Percentiles rank a stretch among this genome's conserved stretches.
These are phyloP conservation scores for Boletus insuetus DNA, from an alignment of 768 basidiomycete species.

Conservation along the genomic window DNA sequence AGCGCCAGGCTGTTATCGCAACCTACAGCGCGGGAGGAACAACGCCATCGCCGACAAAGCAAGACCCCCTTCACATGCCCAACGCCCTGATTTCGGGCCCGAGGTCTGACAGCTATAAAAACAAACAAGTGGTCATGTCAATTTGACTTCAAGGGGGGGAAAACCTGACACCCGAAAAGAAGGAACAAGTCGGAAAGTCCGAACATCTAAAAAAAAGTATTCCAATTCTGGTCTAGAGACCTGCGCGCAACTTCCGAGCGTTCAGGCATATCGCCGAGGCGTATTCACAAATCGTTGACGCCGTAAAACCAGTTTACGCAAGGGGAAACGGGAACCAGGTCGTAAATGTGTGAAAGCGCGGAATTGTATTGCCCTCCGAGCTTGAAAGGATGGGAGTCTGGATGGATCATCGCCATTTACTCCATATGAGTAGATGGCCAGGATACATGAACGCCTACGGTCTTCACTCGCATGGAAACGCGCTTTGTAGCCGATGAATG, in stretches of 20 bases:
- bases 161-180: conserved; percentile 1
- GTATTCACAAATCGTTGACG: background rate
- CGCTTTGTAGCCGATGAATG: conserved; percentile 5
- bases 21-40: too few relatives aligned
- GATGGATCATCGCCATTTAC: conserved; percentile 5
- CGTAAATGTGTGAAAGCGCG: background rate
- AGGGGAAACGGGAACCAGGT: background rate
- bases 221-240: conserved; percentile 6
- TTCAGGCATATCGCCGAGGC: conserved; percentile 18
- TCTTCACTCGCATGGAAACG: conserved; percentile 10
- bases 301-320: conserved; percentile 6
- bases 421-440: conserved; percentile 2
- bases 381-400: background rate
- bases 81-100: conserved; percentile 7
- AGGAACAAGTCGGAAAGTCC: background rate
- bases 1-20: conserved; percentile 2
- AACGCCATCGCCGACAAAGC: background rate
- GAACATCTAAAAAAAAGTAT: conserved; percentile 4
- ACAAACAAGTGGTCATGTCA: background rate
- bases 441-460: background rate
- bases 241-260: background rate
- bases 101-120: conserved; percentile 1
- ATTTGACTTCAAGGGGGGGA: background rate
- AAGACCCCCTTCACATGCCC: background rate
- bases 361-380: background rate